Evolutionary conservation across 108 stramenopile species (phyloP).

Genomic region (Pseudonitzschia multiseries): DNA sequence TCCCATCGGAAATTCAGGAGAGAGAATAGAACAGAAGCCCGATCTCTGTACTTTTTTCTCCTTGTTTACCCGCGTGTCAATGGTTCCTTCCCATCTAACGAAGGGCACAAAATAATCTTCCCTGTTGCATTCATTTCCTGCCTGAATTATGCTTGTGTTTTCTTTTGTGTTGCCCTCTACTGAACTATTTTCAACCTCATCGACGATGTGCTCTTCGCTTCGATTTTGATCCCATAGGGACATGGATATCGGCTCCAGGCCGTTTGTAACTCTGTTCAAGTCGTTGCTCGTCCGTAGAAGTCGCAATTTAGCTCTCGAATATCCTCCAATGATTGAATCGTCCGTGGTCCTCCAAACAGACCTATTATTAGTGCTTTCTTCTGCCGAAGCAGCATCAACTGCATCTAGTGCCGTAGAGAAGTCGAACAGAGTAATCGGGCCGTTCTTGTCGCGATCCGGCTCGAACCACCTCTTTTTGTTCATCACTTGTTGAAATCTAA

Average conservation of each 20-base stretch:
- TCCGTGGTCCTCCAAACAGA: constrained; percentile 79
- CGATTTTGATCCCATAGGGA: background rate
- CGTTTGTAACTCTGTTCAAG: constrained; percentile 20
- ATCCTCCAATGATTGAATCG: constrained; percentile 84
- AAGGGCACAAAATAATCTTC: constrained; percentile 50
- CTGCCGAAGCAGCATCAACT: constrained; percentile 53
- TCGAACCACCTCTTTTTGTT: constrained; percentile 37
- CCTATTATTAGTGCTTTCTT: constrained; percentile 23
- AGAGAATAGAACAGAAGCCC: constrained; percentile 78
- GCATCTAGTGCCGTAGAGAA: constrained; percentile 69
- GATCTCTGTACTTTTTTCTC: constrained; percentile 48
- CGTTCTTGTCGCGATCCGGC: constrained; percentile 37
- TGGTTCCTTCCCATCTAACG: constrained; percentile 73
- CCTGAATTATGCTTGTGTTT: constrained; percentile 22
- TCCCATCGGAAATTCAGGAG: constrained; percentile 72
- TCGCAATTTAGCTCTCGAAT: constrained; percentile 31
- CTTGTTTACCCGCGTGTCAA: constrained; percentile 58
- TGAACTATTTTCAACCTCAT: background rate
- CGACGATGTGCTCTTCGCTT: background rate
- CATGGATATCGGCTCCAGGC: background rate
- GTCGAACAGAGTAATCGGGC: constrained; percentile 74
- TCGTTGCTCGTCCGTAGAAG: constrained; percentile 26
- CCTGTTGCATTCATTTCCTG: background rate
- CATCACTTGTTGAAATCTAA: constrained; percentile 33
- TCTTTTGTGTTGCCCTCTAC: constrained; percentile 25